phyloP scores from a whole-genome alignment of 73 alveolate species.

The Uronychia setigera region DNA sequence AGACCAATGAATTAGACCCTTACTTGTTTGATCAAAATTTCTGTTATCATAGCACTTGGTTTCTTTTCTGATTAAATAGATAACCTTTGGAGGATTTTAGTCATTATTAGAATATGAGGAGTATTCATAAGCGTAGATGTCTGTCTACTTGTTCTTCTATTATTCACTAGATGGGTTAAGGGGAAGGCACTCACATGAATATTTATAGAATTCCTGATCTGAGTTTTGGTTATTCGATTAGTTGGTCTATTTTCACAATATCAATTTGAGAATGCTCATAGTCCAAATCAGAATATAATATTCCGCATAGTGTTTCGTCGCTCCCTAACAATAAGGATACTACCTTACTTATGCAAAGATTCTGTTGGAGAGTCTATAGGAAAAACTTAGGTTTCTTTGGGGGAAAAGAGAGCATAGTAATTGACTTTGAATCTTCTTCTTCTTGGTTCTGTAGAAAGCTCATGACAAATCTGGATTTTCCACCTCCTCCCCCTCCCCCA shows the following conservation, averaged over 20 bases:
- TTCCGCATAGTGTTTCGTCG: not conserved
- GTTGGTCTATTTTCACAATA: not conserved
- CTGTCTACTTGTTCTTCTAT: not conserved
- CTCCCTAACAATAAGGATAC: not conserved
- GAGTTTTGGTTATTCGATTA: too few relatives aligned
- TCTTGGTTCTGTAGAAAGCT: too few relatives aligned
- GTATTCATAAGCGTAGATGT: not conserved
- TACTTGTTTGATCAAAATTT: not conserved
- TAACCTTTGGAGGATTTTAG: not conserved
- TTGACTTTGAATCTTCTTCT: too few relatives aligned
- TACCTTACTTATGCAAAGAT: not conserved
- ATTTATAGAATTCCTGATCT: not conserved
- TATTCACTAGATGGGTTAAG: not conserved
- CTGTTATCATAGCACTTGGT: not conserved
- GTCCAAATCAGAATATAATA: not conserved
- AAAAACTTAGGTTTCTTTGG: not conserved
- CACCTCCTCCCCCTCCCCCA: not conserved
- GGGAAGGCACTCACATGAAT: not conserved
- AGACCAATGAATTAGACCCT: not conserved
- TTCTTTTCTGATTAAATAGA: not conserved
- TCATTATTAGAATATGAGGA: not conserved
- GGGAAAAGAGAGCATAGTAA: not conserved
- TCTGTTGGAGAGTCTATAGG: not conserved
- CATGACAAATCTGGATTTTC: not conserved
- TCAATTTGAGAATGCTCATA: not conserved